Evolutionary conservation across 2,329 filamentous ascomycete species (phyloP).

Genomic region (Leptographium wingfieldii): DNA sequence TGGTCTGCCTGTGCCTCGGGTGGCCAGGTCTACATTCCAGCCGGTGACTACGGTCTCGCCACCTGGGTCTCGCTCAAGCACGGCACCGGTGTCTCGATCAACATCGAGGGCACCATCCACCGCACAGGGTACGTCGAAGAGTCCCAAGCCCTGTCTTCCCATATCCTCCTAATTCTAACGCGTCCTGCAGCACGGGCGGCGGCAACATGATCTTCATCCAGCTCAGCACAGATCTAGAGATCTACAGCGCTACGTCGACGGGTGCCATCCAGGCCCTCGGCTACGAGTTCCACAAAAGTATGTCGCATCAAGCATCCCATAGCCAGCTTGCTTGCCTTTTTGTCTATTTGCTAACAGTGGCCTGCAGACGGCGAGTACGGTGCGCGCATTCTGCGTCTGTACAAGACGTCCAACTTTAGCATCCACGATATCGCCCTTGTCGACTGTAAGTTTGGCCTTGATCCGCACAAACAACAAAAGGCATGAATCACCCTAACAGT

Average conservation of each 20-base stretch:
- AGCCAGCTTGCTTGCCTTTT: no score
- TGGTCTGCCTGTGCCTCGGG: constrained; percentile 37
- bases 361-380: constrained; percentile 18
- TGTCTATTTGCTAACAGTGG: background rate
- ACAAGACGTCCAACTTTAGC: constrained; percentile 30
- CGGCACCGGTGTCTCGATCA: constrained; percentile 9
- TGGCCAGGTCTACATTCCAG: constrained; percentile 20
- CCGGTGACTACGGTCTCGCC: constrained; percentile 13
- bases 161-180: background rate
- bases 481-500: background rate
- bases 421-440: constrained; percentile 36
- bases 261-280: constrained; percentile 38
- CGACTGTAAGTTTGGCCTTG: constrained; percentile 20
- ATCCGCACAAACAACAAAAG: background rate
- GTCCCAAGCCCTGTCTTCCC: no score
- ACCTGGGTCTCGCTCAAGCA: constrained; percentile 12
- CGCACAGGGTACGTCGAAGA: constrained; percentile 10
- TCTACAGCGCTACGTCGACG: constrained; percentile 28
- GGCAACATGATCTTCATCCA: constrained; percentile 17
- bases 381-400: constrained; percentile 31
- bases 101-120: constrained; percentile 13
- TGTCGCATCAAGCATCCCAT: background rate
- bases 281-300: constrained; percentile 28
- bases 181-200: constrained; percentile 1
- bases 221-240: constrained; percentile 28